Evolutionary conservation across 2,329 filamentous ascomycete genomes (phyloP).

Genomic region (Phaeomoniella chlamydospora): DNA sequence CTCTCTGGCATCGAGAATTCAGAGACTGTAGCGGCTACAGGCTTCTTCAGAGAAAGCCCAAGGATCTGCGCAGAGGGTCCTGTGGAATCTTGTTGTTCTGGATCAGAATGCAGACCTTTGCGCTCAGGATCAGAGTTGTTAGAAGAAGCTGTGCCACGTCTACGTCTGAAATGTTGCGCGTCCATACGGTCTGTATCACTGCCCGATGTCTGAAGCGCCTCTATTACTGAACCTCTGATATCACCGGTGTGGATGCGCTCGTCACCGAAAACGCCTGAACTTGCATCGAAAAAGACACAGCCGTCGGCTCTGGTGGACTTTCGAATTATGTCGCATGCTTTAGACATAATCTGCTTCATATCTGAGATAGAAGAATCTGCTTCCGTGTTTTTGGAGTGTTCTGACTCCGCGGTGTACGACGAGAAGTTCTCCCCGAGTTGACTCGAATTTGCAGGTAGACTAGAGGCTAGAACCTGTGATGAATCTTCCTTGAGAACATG

Average conservation of each 20-base stretch:
- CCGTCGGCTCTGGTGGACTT: constrained; percentile 27
- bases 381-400: neutral
- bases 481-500: neutral
- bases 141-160: constrained; percentile 4
- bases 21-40: constrained; percentile 1
- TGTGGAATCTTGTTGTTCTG: constrained; percentile 5
- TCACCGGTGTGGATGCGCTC: neutral
- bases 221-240: neutral
- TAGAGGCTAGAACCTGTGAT: neutral
- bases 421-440: neutral
- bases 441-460: too few relatives aligned
- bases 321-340: constrained; percentile 20
- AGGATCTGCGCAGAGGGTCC: constrained; percentile 14
- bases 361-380: neutral
- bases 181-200: constrained; percentile 1
- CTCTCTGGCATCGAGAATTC: constrained; percentile 19
- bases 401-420: neutral
- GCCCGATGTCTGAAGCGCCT: neutral
- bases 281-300: constrained; percentile 16
- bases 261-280: neutral
- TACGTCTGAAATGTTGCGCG: constrained; percentile 5
- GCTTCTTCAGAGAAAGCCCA: constrained; percentile 4
- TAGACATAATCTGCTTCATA: neutral
- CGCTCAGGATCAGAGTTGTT: neutral
- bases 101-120: constrained; percentile 5